A percentile compares a stretch with the other conserved stretches of the same genome.
These are phyloP conservation scores for Neckera pumila DNA, from an alignment of 225 moss, liverwort and hornwort species.

Conservation along the genomic window DNA sequence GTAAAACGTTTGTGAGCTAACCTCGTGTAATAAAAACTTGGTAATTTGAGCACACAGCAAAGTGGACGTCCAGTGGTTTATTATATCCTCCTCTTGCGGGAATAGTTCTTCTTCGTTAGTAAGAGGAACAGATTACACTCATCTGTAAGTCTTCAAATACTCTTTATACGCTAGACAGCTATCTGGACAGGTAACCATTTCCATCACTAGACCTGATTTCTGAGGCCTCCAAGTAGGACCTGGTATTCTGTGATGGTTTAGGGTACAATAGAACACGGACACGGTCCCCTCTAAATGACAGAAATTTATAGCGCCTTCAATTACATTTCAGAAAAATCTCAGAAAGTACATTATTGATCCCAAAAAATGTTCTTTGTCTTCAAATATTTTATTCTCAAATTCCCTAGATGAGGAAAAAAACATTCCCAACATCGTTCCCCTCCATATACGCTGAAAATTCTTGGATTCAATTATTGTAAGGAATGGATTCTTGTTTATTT, in stretches of 20 bases:
- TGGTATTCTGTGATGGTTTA: neutral
- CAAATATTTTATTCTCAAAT: neutral
- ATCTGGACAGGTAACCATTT: neutral
- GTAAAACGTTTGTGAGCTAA: neutral
- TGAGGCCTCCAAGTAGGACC: neutral
- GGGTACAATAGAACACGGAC: neutral
- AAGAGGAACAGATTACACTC: neutral
- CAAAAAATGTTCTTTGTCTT: neutral
- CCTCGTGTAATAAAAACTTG: neutral
- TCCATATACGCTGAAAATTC: neutral
- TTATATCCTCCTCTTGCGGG: neutral
- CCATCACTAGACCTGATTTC: neutral
- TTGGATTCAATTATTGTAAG: neutral
- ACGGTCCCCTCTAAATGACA: neutral
- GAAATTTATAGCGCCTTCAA: neutral
- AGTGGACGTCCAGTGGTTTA: neutral
- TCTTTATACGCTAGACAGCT: neutral
- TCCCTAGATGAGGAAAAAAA: neutral
- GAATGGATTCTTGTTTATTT: neutral
- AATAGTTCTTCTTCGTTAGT: neutral
- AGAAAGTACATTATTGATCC: neutral
- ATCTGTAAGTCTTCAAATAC: neutral
- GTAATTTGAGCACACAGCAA: neutral
- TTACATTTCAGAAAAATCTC: neutral
- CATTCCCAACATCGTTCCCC: neutral